Evolutionary conservation across 768 basidiomycete genomes (phyloP).

Genomic region (Porphyrellus cyaneotinctus): DNA sequence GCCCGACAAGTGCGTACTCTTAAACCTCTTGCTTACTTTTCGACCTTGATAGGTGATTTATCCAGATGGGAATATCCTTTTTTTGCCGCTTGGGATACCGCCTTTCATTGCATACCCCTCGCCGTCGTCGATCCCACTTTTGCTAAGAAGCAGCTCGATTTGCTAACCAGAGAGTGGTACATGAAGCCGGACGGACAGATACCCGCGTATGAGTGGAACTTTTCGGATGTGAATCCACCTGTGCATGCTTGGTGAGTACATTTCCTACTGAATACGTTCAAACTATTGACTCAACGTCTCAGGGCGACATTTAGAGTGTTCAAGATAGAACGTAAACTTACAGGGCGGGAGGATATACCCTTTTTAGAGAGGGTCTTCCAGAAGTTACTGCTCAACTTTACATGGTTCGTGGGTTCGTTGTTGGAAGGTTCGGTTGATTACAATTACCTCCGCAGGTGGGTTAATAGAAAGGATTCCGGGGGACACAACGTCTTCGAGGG

Average conservation of each 20-base stretch:
- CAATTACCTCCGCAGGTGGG: slow-evolving; percentile 63
- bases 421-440: not conserved
- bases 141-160: slow-evolving; percentile 95
- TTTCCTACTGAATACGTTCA: not conserved
- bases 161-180: slow-evolving; percentile 98
- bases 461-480: slow-evolving; percentile 93
- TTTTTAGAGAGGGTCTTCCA: slow-evolving; percentile 99
- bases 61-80: slow-evolving; percentile 96
- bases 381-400: slow-evolving; percentile 94
- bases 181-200: slow-evolving; percentile 99
- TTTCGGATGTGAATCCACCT: slow-evolving; percentile 96
- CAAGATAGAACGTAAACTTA: slow-evolving; percentile 97
- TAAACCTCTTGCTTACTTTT: not conserved
- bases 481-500: slow-evolving; percentile 98
- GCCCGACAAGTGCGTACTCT: slow-evolving; percentile 83
- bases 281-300: slow-evolving; percentile 1
- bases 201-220: slow-evolving; percentile 99
- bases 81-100: slow-evolving; percentile 97
- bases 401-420: slow-evolving; percentile 55
- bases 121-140: slow-evolving; percentile 94
- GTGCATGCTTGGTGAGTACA: slow-evolving; percentile 87
- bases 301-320: slow-evolving; percentile 98
- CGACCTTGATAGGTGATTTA: slow-evolving; percentile 5
- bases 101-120: slow-evolving; percentile 98
- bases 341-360: slow-evolving; percentile 81